These are phyloP conservation scores for Chernovozyma aurita DNA, from an alignment of 1,139 yeast genomes.

Conservation along the genomic window DNA sequence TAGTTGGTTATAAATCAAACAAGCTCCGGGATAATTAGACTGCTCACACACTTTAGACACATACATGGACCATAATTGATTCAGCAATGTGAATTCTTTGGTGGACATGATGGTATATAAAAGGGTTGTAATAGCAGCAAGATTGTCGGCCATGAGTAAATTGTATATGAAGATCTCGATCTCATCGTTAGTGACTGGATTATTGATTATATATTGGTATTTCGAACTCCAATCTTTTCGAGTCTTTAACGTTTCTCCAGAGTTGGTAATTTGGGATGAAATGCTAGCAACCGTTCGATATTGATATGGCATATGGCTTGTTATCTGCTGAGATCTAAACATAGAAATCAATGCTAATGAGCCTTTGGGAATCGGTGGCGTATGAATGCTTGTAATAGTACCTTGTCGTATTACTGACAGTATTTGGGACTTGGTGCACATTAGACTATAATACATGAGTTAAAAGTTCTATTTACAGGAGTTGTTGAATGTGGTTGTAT, in stretches of 20 bases:
- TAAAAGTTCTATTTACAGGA: no score
- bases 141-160: constrained; percentile 13
- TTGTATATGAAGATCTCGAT: constrained; percentile 20
- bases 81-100: constrained; percentile 20
- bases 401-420: no score
- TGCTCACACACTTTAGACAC: constrained; percentile 21
- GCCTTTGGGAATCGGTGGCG: no score
- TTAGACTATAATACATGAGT: no score
- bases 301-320: no score
- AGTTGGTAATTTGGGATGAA: neutral
- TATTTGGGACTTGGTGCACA: no score
- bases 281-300: neutral
- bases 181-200: constrained; percentile 8
- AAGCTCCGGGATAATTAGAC: constrained; percentile 30
- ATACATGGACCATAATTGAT: constrained; percentile 34
- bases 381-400: no score
- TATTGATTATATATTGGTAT: neutral
- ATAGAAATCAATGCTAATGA: no score
- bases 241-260: no score
- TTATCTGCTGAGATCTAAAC: no score
- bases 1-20: constrained; percentile 32
- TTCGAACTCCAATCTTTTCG: neutral
- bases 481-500: no score
- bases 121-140: constrained; percentile 20
- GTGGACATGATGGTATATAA: constrained; percentile 19